Conservation (phyloP, 345 rosid species). For the Arabidopsis thaliana region TAIR10.1 NC_003070.9:21177001-21177500, state of each 20-base stretch:
- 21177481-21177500: slow-evolving; percentile 1
- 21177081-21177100: slow-evolving; percentile 12
- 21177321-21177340: background rate
- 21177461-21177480: background rate
- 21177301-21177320: background rate
- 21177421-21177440: background rate
- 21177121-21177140: background rate
- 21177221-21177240: slow-evolving; percentile 33
- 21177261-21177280: slow-evolving; percentile 3
- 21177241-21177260: slow-evolving; percentile 18
- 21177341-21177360: slow-evolving; percentile 3
- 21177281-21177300: background rate
- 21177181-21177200: slow-evolving; percentile 44
- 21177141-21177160: background rate
- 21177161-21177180: background rate
- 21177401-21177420: slow-evolving; percentile 27
- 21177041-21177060: too few species aligned
- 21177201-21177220: slow-evolving; percentile 17
- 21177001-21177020: slow-evolving; percentile 31
- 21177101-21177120: background rate
- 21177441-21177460: background rate
- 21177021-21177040: slow-evolving; percentile 39
- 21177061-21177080: background rate
- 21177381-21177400: slow-evolving; percentile 23
- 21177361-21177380: background rate